Base-by-base conservation (phyloP, 768 basidiomycete genomes). In the Termitomyces eurrhizus region DNA sequence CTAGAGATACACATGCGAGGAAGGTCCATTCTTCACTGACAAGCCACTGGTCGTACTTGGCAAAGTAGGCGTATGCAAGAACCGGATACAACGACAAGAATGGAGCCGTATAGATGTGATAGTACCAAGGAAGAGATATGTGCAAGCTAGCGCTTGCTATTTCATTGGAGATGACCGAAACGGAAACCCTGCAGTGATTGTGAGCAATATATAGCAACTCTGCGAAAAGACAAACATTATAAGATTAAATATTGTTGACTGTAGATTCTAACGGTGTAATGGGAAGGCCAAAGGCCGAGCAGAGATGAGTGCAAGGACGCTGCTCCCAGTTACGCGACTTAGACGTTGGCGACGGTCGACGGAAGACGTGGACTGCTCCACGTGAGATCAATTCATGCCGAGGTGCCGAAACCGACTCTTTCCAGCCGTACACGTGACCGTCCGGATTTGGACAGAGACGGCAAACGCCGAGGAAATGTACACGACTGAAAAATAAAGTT, bases 11-110 rank as follows among this genome's bases (percentile, higher is more conserved):
- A 65, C 90, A 94, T 41, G 90, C 92, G 24, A 98, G 83, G 71
- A 98, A 99, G 0, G 97, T 96, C 95, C 95, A 98, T 72, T 98
- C 96, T 75, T 96, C 94, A 59, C 91, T 92, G 68, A 88, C 83
- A 57, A 98, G 77, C 90, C 92, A 97, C 62, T 87, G 77, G 67
- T 96, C 92, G 73, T 98, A 97, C 73, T 83, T 88, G 74, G 94
- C 73, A 67, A 89, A 92, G 79, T 98, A 98, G 24, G 95, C 89
- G 72, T 96, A 97, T 29, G 90, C 91, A 35, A 92, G 82, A 35
- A 94, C 71, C 0, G 92, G 92, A 63, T 93, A 94, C 52, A 93
- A 77, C 1, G 81, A 83, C n/a, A 93, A 79, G 67, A 92, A 92
- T 0, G 92, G 92, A 18, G 86, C 59, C 6, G 86, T 81, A 69